Conservation (phyloP, 2,329 filamentous ascomycete species). For the Ophiostoma fasciatum region DNA sequence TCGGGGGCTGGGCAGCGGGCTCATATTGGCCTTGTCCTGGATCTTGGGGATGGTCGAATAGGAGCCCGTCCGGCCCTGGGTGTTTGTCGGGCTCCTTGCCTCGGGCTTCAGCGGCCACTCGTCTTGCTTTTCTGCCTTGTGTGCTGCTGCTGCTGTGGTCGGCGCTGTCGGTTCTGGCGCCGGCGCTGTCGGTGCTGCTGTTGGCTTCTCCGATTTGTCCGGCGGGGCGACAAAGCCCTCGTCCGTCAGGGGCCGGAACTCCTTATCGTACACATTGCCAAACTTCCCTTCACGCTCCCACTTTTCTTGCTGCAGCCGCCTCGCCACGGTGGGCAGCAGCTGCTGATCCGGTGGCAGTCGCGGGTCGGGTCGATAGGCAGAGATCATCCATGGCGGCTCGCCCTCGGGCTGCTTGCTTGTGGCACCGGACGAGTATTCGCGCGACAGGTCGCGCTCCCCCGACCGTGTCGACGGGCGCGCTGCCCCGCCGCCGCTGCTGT, state of each 20-base stretch:
- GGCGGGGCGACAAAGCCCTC: conserved; percentile 36
- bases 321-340: conserved; percentile 85
- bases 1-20: conserved; percentile 30
- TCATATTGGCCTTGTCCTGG: conserved; percentile 26
- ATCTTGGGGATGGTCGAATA: conserved; percentile 53
- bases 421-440: conserved; percentile 28
- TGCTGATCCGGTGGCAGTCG: conserved; percentile 89
- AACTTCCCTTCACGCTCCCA: conserved; percentile 88
- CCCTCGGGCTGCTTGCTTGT: conserved; percentile 65
- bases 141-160: background rate
- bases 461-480: conserved; percentile 49
- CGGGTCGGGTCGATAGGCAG: conserved; percentile 91
- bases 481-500: conserved; percentile 28
- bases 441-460: conserved; percentile 37
- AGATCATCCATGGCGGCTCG: conserved; percentile 88
- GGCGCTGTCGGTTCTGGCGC: no score
- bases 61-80: conserved; percentile 30
- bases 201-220: conserved; percentile 19
- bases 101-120: conserved; percentile 43
- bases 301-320: conserved; percentile 79
- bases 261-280: conserved; percentile 70
- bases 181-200: conserved; percentile 8
- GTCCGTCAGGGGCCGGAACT: conserved; percentile 71
- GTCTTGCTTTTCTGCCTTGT: conserved; percentile 17
- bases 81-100: conserved; percentile 32